Base-by-base conservation (phyloP, 2,329 filamentous ascomycete species). In the Colletotrichum coccodes region DNA sequence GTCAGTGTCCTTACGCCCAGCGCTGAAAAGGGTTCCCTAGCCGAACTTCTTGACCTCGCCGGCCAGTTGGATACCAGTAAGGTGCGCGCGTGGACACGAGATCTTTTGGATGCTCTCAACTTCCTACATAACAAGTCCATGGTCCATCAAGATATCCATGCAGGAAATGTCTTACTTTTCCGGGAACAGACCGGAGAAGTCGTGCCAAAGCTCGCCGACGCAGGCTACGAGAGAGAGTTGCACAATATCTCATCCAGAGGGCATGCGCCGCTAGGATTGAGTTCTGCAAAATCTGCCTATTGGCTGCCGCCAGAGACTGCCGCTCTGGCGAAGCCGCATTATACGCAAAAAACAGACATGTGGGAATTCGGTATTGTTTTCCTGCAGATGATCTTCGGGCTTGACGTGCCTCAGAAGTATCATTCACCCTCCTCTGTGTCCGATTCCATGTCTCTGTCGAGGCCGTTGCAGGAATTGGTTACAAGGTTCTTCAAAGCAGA, bases 311-410 rank as follows among this genome's bases (percentile, higher is more conserved):
- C 94, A 1, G 94, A 97, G 79, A 86, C 94, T 58, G 87, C 88
- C 34, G 87, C 83, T 53, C 86, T 84, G 1, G 88, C 86, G 68
- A 91, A 87, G 32, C 86, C 86, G 34, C 84, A 92, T 78, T 85
- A 91, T 81, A 90, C 87, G 1, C 87, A 88, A 74, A 97, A 97
- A 78, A 94, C 94, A 0, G 96, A 98, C 77, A 89, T 98, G 9
- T 99, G 96, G 96, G 93, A 98, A 72, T 90, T 99, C 74, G 96
- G 96, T 5, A 89, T 98, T 34, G 88, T 98, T 6, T 93, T 98
- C 73, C 80, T 97, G 44, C 95, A 99, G 78, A 98, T 98, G 94
- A 88, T 96, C 4, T 95, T 98, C 77, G 96, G 96, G 2, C 85
- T 94, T 38, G 90, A 94, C 72, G 88, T 94, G 7, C 85, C 92